phyloP scores from a whole-genome alignment of 192 early-diverging fungal species.

The Kappamyces sp. region DNA sequence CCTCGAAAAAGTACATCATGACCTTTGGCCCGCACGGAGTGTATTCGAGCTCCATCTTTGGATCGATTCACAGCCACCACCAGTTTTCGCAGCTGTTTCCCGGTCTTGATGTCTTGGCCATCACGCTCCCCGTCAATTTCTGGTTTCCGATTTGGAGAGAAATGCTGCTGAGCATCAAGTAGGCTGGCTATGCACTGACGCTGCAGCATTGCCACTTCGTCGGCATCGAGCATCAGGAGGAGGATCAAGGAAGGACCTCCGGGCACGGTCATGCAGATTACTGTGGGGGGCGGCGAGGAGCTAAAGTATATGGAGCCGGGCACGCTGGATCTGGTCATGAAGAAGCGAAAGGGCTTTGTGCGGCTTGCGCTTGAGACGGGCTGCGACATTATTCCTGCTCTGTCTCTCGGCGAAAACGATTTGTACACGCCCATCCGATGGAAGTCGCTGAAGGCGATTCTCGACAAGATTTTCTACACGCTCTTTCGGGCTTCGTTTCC shows the following conservation, averaged over 20 bases:
- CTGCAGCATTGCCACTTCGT: slow-evolving; percentile 16
- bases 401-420: slow-evolving; percentile 15
- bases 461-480: not conserved
- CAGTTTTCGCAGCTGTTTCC: slow-evolving; percentile 24
- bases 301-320: slow-evolving; percentile 18
- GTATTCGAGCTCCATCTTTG: slow-evolving; percentile 19
- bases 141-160: slow-evolving; percentile 22
- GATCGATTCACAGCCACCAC: not conserved
- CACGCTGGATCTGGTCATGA: slow-evolving; percentile 30
- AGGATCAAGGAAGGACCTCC: slow-evolving; percentile 10
- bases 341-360: slow-evolving; percentile 35
- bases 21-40: slow-evolving; percentile 21
- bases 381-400: slow-evolving; percentile 1
- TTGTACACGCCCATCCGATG: slow-evolving; percentile 12
- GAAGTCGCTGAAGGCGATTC: not conserved
- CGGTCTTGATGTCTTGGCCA: slow-evolving; percentile 16
- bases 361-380: slow-evolving; percentile 33
- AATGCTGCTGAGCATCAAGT: not conserved
- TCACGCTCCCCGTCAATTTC: slow-evolving; percentile 33
- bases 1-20: slow-evolving; percentile 26
- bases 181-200: slow-evolving; percentile 14
- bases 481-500: slow-evolving; percentile 1
- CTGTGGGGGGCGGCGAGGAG: slow-evolving; percentile 34
- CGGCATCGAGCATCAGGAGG: slow-evolving; percentile 16
- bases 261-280: slow-evolving; percentile 19